Evolutionary conservation across 192 early-diverging fungal genomes (phyloP), one percentile per base, ranked within the genome.

Genomic region (Coemansia sp.): DNA sequence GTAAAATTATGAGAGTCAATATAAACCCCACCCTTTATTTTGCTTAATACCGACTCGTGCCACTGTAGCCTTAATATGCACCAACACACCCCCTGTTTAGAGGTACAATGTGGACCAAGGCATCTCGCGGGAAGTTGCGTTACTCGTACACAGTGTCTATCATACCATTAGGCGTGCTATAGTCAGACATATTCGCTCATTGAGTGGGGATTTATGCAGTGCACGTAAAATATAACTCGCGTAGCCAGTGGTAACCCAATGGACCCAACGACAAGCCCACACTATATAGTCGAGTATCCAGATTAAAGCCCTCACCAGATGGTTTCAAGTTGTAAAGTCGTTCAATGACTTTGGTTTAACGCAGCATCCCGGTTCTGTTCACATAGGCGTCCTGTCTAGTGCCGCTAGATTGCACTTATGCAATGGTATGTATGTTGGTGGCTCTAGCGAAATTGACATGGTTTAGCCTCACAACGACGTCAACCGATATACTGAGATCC

Each of bases 1-100:
- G 74, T 74, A 58, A 68, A 82, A 36, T 82, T 82, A 29, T 82
- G 80, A 43, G 71, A 77, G 13, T 75, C 74, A 29, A 82, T 8
- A 18, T 77, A 82, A 27, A 82, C 20, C 41, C 74, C 80, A 82
- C 10, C 80, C 80, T 3, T 24, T 7, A 1, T 31, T 13, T 47
- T 82, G 80, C 0, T 39, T 29, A 13, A 24, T 57, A 31, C 72
- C 72, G 10, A 62, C 47, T 4, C 72, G 47, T 7, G 47, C 47
- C 20, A 77, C 65, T 20, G 77, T 68, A 1, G 55, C 64, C 63
- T 77, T 82, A 15, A 74, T 65, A 47, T 82, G 80, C 20, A 74
- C 72, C n/a, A 81, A 47, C 38, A 27, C 27, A 27, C 27, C 27
- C 27, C 27, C 65, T 64, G 22, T 36, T 13, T 0, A 29, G 18